phyloP scores from a whole-genome alignment of 768 basidiomycete species.

The Arthromyces matolae region DNA sequence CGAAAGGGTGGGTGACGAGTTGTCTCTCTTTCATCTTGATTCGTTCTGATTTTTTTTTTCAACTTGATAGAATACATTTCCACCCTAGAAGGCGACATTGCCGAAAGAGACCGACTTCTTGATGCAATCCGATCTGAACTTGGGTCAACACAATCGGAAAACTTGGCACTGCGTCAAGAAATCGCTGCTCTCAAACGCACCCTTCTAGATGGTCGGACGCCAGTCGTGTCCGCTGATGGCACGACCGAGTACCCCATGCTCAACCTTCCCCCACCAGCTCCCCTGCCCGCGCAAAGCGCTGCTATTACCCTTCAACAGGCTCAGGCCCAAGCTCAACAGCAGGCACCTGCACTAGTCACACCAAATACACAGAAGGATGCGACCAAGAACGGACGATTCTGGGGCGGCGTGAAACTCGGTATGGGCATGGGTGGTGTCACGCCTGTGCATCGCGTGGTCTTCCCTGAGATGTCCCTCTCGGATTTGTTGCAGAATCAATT shows the following conservation, averaged over 20 bases:
- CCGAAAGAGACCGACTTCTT: slow-evolving; percentile 87
- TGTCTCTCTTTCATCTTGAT: slow-evolving; percentile 11
- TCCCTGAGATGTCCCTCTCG: slow-evolving; percentile 54
- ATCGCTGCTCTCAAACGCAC: slow-evolving; percentile 70
- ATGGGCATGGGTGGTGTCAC: slow-evolving; percentile 61
- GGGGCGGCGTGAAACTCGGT: slow-evolving; percentile 63
- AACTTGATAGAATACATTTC: slow-evolving; percentile 77
- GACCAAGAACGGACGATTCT: slow-evolving; percentile 55
- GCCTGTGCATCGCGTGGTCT: slow-evolving; percentile 78
- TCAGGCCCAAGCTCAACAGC: slow-evolving; percentile 18
- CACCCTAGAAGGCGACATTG: slow-evolving; percentile 90
- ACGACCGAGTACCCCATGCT: slow-evolving; percentile 24
- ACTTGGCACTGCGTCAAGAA: slow-evolving; percentile 76
- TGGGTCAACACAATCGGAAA: slow-evolving; percentile 75
- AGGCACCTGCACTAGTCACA: slow-evolving; percentile 35
- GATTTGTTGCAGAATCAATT: slow-evolving; percentile 16
- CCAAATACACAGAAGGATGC: slow-evolving; percentile 79
- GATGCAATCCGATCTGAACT: slow-evolving; percentile 84
- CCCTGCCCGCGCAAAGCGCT: slow-evolving; percentile 39
- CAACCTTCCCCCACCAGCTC: slow-evolving; percentile 50
- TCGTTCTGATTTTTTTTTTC: slow-evolving; percentile 10
- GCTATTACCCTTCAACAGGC: slow-evolving; percentile 26
- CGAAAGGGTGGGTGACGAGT: slow-evolving; percentile 75
- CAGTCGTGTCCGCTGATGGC: slow-evolving; percentile 12
- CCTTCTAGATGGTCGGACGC: slow-evolving; percentile 64